Conservation (phyloP, 352 stramenopile genomes). For the Stephanocyclus meneghinianus region DNA sequence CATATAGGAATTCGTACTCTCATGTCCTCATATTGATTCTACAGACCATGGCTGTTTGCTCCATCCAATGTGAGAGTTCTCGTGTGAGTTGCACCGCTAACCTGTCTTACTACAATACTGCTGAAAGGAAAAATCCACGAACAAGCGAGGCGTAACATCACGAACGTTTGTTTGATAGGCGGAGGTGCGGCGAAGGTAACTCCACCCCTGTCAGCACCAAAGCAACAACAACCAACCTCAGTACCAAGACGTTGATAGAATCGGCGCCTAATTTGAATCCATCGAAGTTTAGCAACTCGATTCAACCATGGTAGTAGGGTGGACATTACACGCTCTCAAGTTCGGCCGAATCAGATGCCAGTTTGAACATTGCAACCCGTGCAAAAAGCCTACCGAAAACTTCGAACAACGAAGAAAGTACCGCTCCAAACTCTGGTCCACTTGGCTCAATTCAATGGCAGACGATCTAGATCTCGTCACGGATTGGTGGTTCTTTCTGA, state of each 20-base stretch:
- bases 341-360: conserved; percentile 15
- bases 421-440: conserved; percentile 2
- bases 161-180: too few relatives aligned
- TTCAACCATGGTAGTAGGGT: conserved; percentile 26
- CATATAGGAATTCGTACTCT: too few relatives aligned
- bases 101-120: too few relatives aligned
- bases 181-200: too few relatives aligned
- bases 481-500: conserved; percentile 26
- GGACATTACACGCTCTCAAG: conserved; percentile 14
- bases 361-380: conserved; percentile 29
- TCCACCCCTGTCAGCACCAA: too few relatives aligned
- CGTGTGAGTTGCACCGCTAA: too few relatives aligned
- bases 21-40: too few relatives aligned
- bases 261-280: background rate
- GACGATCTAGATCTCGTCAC: conserved; percentile 33
- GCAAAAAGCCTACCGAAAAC: background rate
- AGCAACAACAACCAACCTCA: background rate
- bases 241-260: background rate
- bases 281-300: background rate
- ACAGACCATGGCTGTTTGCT: too few relatives aligned
- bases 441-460: conserved; percentile 27
- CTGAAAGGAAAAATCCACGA: too few relatives aligned
- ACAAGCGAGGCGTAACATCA: too few relatives aligned
- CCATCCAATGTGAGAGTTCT: too few relatives aligned
- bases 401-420: conserved; percentile 25